Percentiles rank a stretch among this genome's conserved stretches.
phyloP scores from a whole-genome alignment of 441 rosid genomes.

The Metrosideros polymorpha region DNA sequence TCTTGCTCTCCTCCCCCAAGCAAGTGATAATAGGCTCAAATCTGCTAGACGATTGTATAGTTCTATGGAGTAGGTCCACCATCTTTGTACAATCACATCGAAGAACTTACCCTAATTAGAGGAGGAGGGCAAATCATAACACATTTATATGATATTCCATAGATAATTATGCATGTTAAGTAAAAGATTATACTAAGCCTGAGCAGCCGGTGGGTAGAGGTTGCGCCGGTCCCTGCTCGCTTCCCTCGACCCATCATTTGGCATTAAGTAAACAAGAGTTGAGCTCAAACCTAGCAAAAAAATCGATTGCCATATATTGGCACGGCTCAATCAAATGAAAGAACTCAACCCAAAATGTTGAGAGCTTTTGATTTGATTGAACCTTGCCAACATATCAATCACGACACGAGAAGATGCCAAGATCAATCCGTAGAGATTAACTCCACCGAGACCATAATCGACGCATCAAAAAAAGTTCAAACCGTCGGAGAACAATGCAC shows the following conservation, averaged over 20 bases:
- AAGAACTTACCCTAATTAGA: background rate
- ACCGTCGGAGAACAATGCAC: background rate
- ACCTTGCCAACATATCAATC: slow-evolving; percentile 15
- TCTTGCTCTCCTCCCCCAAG: background rate
- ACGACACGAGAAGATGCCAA: background rate
- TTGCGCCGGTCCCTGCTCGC: background rate
- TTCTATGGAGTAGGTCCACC: background rate
- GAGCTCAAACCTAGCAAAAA: background rate
- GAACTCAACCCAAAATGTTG: background rate
- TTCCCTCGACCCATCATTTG: background rate
- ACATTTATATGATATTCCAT: background rate
- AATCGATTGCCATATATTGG: background rate
- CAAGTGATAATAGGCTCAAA: background rate
- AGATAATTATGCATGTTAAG: background rate
- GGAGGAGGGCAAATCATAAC: background rate
- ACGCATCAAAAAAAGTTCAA: too few relatives aligned
- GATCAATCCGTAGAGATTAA: background rate
- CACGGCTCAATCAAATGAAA: background rate
- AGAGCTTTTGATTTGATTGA: slow-evolving; percentile 23
- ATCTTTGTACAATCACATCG: background rate
- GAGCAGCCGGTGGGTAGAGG: background rate
- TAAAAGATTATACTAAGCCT: background rate
- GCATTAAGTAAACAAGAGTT: background rate
- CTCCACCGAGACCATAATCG: background rate
- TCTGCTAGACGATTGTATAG: background rate